A percentile compares a stretch with the other conserved stretches of the same genome.
Evolutionary conservation across 2,329 filamentous ascomycete genomes (phyloP).

Genomic region (Scortechinia acanthostroma): DNA sequence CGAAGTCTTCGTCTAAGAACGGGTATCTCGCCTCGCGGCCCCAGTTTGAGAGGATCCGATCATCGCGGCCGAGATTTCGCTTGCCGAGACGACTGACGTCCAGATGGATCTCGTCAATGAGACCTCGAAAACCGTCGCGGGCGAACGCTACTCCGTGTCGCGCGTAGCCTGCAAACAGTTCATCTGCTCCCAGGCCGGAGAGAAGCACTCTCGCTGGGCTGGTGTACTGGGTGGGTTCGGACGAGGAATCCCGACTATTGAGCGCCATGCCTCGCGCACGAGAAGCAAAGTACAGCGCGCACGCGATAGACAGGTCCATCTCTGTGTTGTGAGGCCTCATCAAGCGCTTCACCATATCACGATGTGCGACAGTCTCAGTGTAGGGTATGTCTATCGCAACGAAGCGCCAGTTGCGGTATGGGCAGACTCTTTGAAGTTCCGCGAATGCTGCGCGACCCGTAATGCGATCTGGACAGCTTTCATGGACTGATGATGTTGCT

Average conservation of each 20-base stretch:
- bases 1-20: slow-evolving; percentile 78
- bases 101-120: slow-evolving; percentile 76
- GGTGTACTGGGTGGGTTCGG: slow-evolving; percentile 35
- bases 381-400: slow-evolving; percentile 81
- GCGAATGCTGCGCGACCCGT: slow-evolving; percentile 74
- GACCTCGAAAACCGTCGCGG: slow-evolving; percentile 59
- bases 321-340: slow-evolving; percentile 94
- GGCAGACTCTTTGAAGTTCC: slow-evolving; percentile 69
- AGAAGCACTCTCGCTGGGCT: slow-evolving; percentile 77
- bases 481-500: slow-evolving; percentile 39
- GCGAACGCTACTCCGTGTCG: slow-evolving; percentile 74
- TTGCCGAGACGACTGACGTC: slow-evolving; percentile 82
- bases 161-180: slow-evolving; percentile 88
- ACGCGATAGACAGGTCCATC: slow-evolving; percentile 94
- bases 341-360: slow-evolving; percentile 62
- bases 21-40: slow-evolving; percentile 83
- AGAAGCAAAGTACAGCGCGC: slow-evolving; percentile 89
- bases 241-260: too few species aligned
- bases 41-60: slow-evolving; percentile 85
- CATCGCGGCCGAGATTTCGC: slow-evolving; percentile 90
- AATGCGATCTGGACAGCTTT: slow-evolving; percentile 80
- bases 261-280: slow-evolving; percentile 48
- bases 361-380: slow-evolving; percentile 62
- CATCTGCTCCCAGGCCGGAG: slow-evolving; percentile 89
- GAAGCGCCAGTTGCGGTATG: slow-evolving; percentile 72